Evolutionary conservation across 1,139 yeast species (phyloP), one percentile per base, ranked within the genome.

Genomic region (Yamadazyma conglobata): DNA sequence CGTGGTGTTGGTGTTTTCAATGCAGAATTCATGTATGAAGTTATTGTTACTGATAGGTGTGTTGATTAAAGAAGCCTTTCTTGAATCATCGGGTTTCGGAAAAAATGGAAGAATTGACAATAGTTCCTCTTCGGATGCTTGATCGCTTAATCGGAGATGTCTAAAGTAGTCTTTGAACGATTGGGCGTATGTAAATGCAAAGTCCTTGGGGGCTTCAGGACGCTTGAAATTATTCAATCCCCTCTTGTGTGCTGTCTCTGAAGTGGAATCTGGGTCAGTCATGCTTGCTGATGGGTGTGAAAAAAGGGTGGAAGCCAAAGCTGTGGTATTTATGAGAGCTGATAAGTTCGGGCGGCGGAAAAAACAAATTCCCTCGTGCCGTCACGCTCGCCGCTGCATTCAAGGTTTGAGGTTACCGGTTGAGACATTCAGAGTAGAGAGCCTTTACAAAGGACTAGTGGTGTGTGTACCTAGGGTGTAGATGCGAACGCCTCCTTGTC

Each of bases 11-110:
- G 43, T 53, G 43, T 67, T 66, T 28, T 59, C 64, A 28, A 68
- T 56, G 34, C 61, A 63, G 33, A 82, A 71, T 46, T 81, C 85
- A 48, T 80, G 82, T 48, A 85, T 70, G 41, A 54, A 65, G 17
- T 69, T 60, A 7, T 70, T 65, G 13, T 59, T 47, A 23, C 67
- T 66, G 10, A 79, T 67, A 4, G 65, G 61, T 1, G 84, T 74
- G 42, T 77, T 59, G 16, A 72, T 52, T 10, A 76, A 50, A 15
- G 58, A 44, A 1, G 82, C 79, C 7, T 42, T 42, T 24, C 86
- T 59, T 21, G 54, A 63, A 6, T 71, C 76, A 44, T 74, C 78
- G 0, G 70, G 44, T 18, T 62, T 55, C 0, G 89, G 85, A 48
- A 56, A 78, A 47, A 80, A 79, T 2, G 86, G 77, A 10, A 81